phyloP scores from a whole-genome alignment of 2,329 filamentous ascomycete species.

The Dothidotthia symphoricarpi region DNA sequence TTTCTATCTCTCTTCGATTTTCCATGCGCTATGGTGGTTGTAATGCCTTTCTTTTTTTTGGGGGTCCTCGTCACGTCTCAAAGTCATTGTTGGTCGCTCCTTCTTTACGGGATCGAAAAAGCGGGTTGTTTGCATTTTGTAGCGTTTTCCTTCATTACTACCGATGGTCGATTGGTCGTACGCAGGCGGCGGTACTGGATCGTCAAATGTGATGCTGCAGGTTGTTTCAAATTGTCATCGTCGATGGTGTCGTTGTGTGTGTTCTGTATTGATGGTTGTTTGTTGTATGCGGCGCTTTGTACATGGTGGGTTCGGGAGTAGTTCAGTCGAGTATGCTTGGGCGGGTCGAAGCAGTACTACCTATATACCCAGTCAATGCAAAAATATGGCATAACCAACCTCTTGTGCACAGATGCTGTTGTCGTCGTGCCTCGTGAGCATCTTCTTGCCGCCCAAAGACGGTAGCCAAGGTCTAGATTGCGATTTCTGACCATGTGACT shows the following conservation, averaged over 20 bases:
- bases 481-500: conserved; percentile 31
- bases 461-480: conserved; percentile 32
- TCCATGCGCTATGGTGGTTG: conserved; percentile 30
- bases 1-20: conserved; percentile 20
- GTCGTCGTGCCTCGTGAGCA: conserved; percentile 16
- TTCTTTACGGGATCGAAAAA: conserved; percentile 31
- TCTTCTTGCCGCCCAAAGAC: conserved; percentile 11
- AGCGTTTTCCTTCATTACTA: conserved; percentile 28
- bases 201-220: conserved; percentile 13
- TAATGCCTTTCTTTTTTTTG: conserved; percentile 32
- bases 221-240: conserved; percentile 11
- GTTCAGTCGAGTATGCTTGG: not conserved
- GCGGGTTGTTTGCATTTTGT: conserved; percentile 33
- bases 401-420: too few species aligned
- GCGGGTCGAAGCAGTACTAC: conserved; percentile 1
- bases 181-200: conserved; percentile 27
- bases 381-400: conserved; percentile 20
- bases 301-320: not conserved
- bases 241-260: conserved; percentile 2
- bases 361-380: conserved; percentile 17
- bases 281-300: conserved; percentile 5
- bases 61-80: conserved; percentile 18
- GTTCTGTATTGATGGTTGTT: conserved; percentile 9
- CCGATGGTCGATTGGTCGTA: conserved; percentile 24
- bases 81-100: conserved; percentile 18